Conservation (phyloP, 2,329 filamentous ascomycete species). For the Arthrobotrys pseudoclavata region DNA sequence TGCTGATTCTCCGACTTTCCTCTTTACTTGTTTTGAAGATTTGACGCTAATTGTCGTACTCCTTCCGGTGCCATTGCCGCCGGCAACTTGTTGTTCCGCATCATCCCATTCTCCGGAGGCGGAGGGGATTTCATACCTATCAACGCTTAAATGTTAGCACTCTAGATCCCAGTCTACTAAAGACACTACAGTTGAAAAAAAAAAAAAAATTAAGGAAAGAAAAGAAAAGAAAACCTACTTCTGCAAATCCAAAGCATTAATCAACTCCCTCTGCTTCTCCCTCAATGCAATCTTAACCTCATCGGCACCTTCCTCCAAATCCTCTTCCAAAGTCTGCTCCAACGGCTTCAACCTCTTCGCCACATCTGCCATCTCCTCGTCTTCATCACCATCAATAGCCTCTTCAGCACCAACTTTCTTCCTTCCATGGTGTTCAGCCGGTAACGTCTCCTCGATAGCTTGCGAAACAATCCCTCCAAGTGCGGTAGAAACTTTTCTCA, state of each 20-base stretch:
- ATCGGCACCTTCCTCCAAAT: constrained; percentile 85
- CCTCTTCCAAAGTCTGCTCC: constrained; percentile 80
- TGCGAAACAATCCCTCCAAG: constrained; percentile 82
- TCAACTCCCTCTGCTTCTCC: constrained; percentile 86
- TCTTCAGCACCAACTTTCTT: constrained; percentile 66
- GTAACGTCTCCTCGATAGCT: constrained; percentile 78
- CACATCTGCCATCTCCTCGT: constrained; percentile 76
- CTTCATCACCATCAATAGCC: constrained; percentile 75
- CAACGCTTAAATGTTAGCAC: constrained; percentile 32
- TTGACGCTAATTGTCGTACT: constrained; percentile 83
- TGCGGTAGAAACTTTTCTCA: constrained; percentile 85
- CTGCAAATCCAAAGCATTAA: constrained; percentile 89
- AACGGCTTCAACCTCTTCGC: constrained; percentile 76
- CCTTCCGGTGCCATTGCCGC: constrained; percentile 71
- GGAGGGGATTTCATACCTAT: constrained; percentile 75
- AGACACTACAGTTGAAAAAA: not conserved
- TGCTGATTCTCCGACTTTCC: constrained; percentile 76
- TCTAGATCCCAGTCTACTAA: not conserved
- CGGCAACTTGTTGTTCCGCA: constrained; percentile 80
- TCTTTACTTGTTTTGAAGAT: constrained; percentile 77
- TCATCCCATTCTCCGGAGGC: constrained; percentile 75
- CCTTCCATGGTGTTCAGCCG: constrained; percentile 69
- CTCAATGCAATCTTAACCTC: constrained; percentile 74
- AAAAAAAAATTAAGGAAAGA: too few species aligned
- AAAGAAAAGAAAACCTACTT: constrained; percentile 73